Conservation (phyloP, 768 basidiomycete genomes). For the Jaapia argillacea region DNA sequence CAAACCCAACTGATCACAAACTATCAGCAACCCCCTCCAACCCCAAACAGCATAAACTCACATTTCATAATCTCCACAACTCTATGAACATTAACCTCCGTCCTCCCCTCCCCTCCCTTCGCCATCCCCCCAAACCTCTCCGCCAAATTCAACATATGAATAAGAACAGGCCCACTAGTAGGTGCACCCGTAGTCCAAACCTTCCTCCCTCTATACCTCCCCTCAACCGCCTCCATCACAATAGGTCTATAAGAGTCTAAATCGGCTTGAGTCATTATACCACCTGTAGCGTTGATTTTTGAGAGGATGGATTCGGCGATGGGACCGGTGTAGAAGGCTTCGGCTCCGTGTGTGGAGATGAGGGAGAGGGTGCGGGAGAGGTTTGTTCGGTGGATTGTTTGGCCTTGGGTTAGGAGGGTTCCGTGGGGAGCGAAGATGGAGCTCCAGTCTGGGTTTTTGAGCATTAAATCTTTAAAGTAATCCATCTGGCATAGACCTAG, state of each 20-base stretch:
- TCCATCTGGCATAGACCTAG: slow-evolving; percentile 17
- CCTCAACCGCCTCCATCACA: slow-evolving; percentile 63
- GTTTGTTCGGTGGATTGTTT: slow-evolving; percentile 60
- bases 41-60: slow-evolving; percentile 21
- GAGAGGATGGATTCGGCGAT: slow-evolving; percentile 73
- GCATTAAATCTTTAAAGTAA: slow-evolving; percentile 44
- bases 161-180: slow-evolving; percentile 77
- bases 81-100: slow-evolving; percentile 66
- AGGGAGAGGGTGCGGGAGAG: slow-evolving; percentile 66
- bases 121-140: slow-evolving; percentile 56
- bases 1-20: slow-evolving; percentile 43
- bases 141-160: slow-evolving; percentile 86
- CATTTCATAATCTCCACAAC: slow-evolving; percentile 82
- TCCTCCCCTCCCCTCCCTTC: slow-evolving; percentile 38
- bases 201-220: slow-evolving; percentile 66
- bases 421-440: slow-evolving; percentile 79
- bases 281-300: slow-evolving; percentile 64
- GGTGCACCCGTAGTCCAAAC: slow-evolving; percentile 84
- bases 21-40: slow-evolving; percentile 1
- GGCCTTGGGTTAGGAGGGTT: slow-evolving; percentile 60
- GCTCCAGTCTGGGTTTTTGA: slow-evolving; percentile 63
- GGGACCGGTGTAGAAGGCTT: slow-evolving; percentile 82
- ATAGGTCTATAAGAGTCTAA: slow-evolving; percentile 59
- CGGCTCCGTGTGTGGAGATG: slow-evolving; percentile 70
- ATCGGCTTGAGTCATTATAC: slow-evolving; percentile 72